Base-by-base conservation (phyloP, 495 filamentous ascomycete species). In the Penicillium alfredii region DNA sequence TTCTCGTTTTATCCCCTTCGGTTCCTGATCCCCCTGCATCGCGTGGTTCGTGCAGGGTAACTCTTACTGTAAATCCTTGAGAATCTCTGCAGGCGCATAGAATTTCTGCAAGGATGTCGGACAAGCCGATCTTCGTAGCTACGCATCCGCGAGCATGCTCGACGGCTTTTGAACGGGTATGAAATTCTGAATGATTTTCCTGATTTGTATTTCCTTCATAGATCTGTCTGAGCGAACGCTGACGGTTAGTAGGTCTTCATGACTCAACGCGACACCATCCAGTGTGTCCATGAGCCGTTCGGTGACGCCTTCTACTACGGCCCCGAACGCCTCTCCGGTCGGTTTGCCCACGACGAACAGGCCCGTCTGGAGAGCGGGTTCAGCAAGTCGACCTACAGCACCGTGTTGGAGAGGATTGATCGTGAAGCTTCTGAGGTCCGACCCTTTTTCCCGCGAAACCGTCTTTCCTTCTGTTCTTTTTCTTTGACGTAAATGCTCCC, bases 291-390 rank as follows among this genome's bases (percentile, higher is more conserved):
- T 56, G 92, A 98, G 60, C 92, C 92, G 1, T 96, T 96, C 49
- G 92, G 92, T 10, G 92, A 98, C 56, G 85, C 88, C 38, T 98
- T 86, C 62, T 96, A 98, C 63, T 96, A 81, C 51, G 89, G 90
- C 15, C 87, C 88, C 0, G 92, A 98, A 63, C 70, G 88, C 27
- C 72, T 96, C 38, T 80, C 81, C 48, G 61, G 72, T 24, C 71
- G 90, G 47, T 98, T 82, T 45, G 80, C 77, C 36, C 53, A 82
- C 17, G 84, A 96, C 51, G 77, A 81, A 53, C 63, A 77, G 41
- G 76, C 65, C 12, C 74, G 92, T 42, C 38, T 73, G 26, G 71
- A 77, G 30, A 88, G 78, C 47, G 89, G 89, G 21, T 93, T 92
- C 61, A 69, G 73, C 30, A 51, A 82, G 13, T 77, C 77, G 19